Evolutionary conservation across 441 rosid genomes (phyloP), one percentile per base, ranked within the genome.

Genomic region (Jatropha podagrica): DNA sequence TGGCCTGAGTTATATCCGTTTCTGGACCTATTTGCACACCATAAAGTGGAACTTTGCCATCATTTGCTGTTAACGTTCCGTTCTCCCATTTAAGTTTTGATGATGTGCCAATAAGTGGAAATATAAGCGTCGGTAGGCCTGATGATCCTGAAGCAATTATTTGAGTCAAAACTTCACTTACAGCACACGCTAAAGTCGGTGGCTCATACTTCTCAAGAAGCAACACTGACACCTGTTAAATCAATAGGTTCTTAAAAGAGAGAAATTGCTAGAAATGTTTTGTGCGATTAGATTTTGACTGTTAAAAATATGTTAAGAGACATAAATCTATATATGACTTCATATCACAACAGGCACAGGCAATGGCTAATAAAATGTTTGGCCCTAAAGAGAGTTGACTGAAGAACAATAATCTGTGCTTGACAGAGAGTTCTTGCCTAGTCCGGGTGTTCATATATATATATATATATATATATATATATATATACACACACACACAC

Each of bases 51-150:
- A 79, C 73, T 63, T 81, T 80, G 42, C 81, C 79, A 76, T 72
- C 81, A 48, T 80, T 83, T 58, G 74, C 75, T 38, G 83, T 78
- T 51, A 70, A 60, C 63, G 78, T 75, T 80, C 69, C 86, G 73
- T 69, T 80, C 75, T 89, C 90, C 81, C 80, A 85, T 85, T 86
- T 91, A 46, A 92, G 90, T 83, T 86, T 88, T 56, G 93, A 85
- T 71, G 87, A 75, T 4, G 83, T 76, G 70, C 86, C 85, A n/a
- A 86, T 68, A 76, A 86, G 87, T 68, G 97, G 95, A 80, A 83
- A 86, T 11, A 86, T 59, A 51, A 92, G 15, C 0, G 88, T 80
- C 4, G 89, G 92, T 11, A 54, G 23, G 5, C 52, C 69, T 23
- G 83, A 74, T 1, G 85, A 71, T 61, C 69, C 74, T 68, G 77